phyloP scores from a whole-genome alignment of 179 eudicot species.

The Carnegiea gigantea region DNA sequence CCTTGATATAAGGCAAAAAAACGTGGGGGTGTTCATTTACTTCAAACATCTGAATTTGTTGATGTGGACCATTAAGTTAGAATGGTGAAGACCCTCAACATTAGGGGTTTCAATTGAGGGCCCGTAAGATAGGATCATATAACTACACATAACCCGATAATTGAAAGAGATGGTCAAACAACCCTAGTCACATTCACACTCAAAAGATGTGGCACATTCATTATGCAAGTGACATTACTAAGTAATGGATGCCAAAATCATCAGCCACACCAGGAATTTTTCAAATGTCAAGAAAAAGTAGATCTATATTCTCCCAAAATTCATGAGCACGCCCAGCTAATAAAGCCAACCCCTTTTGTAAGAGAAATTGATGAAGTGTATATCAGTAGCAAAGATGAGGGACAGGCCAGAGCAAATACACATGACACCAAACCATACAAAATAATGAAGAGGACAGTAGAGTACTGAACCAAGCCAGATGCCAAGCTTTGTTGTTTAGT shows the following conservation, averaged over 20 bases:
- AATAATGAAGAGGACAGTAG: constrained; percentile 7
- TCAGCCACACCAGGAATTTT: constrained; percentile 13
- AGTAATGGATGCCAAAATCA: constrained; percentile 11
- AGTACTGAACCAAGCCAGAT: constrained; percentile 23
- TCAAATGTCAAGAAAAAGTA: neutral
- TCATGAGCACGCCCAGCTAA: constrained; percentile 20
- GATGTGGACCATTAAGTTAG: no score
- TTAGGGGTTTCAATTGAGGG: neutral
- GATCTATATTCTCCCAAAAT: neutral
- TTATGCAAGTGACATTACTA: neutral
- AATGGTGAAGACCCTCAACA: no score
- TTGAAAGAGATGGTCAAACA: neutral
- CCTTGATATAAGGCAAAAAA: no score
- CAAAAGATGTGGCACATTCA: neutral
- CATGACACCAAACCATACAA: constrained; percentile 21
- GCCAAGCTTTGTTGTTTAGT: constrained; percentile 18
- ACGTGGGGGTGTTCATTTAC: no score
- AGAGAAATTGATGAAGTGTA: constrained; percentile 24
- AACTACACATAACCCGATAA: neutral
- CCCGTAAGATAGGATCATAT: neutral
- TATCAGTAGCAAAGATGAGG: constrained; percentile 19
- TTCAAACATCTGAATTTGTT: no score
- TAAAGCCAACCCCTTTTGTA: constrained; percentile 23
- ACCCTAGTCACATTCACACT: neutral
- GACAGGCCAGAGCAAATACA: neutral